Evolutionary conservation across 768 basidiomycete species (phyloP).

Genomic region (Harrya chromipes): DNA sequence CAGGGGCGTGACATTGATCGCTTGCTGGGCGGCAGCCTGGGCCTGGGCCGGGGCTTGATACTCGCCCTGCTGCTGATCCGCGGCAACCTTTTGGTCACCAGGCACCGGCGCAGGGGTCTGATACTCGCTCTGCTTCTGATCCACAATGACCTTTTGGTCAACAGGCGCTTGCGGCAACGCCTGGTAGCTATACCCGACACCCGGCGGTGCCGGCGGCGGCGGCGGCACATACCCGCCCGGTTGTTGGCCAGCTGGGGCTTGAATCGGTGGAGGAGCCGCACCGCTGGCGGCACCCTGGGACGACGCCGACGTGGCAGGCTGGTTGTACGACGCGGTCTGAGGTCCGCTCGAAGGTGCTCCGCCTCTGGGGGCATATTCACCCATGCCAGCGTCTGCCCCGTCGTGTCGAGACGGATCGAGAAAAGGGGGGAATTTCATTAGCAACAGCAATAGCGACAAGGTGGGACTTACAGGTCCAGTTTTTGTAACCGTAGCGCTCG

Average conservation of each 20-base stretch:
- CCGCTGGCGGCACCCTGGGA: not conserved
- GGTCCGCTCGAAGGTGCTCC: not conserved
- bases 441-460: not conserved
- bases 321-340: not conserved
- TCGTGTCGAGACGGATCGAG: too few species aligned
- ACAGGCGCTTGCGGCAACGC: not conserved
- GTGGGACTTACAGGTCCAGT: conserved; percentile 24
- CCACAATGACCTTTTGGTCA: not conserved
- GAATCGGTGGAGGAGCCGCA: not conserved
- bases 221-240: not conserved
- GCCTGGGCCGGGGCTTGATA: not conserved
- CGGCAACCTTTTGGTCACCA: not conserved
- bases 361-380: conserved; percentile 4
- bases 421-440: not conserved
- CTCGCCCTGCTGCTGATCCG: not conserved
- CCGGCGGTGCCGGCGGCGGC: not conserved
- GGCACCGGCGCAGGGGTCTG: not conserved
- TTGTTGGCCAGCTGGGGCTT: conserved; percentile 11
- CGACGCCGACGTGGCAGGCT: not conserved
- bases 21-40: conserved; percentile 8
- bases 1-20: not conserved
- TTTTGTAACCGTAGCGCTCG: conserved; percentile 36
- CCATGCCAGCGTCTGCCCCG: conserved; percentile 20
- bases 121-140: not conserved
- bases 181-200: not conserved